Evolutionary conservation across 78 protist genomes (phyloP).

Genomic region (Capsaspora owczarzaki): DNA sequence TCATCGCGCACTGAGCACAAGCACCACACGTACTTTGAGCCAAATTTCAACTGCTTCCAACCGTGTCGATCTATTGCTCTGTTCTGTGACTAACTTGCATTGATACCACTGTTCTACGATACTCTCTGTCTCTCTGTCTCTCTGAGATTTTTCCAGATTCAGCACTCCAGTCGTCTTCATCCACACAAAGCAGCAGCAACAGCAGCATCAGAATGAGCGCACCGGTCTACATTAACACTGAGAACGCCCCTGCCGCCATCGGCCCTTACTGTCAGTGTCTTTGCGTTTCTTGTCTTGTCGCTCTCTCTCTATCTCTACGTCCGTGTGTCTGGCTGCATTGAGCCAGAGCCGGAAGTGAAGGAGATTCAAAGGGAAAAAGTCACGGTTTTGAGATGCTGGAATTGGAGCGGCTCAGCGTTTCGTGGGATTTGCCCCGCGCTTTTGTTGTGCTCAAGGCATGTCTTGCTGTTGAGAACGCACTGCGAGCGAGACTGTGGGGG

Average conservation of each 20-base stretch:
- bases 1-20: too few species aligned
- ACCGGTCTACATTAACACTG: background rate
- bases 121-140: background rate
- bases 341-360: too few species aligned
- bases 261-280: background rate
- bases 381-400: background rate
- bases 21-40: too few species aligned
- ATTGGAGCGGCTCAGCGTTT: background rate
- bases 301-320: background rate
- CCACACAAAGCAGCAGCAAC: too few species aligned
- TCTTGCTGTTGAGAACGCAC: too few species aligned
- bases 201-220: too few species aligned
- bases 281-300: background rate
- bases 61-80: too few species aligned
- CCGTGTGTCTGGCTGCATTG: background rate
- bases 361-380: background rate
- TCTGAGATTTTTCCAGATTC: background rate
- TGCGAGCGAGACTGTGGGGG: too few species aligned
- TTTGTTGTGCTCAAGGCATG: too few species aligned
- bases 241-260: constrained; percentile 11
- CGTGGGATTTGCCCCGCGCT: too few species aligned
- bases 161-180: background rate
- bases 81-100: background rate
- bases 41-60: too few species aligned
- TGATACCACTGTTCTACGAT: background rate